These are phyloP conservation scores for Herpetomonas samuelpessoai DNA, from an alignment of 208 protist species.

Conservation along the genomic window DNA sequence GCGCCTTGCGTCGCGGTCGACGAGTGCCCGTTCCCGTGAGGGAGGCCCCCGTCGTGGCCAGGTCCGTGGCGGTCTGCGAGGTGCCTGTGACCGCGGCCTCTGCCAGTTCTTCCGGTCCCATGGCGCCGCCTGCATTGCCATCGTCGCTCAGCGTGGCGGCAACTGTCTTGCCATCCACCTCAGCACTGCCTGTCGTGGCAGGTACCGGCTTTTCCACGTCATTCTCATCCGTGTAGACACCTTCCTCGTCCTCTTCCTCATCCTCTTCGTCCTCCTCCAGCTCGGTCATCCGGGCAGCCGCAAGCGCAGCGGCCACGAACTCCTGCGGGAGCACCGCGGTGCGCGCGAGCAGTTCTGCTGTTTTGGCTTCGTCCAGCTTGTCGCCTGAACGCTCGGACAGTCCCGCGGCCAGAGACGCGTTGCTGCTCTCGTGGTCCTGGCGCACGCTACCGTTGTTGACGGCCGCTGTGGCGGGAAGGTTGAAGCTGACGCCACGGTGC, in stretches of 20 bases:
- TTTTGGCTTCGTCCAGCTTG: constrained; percentile 3
- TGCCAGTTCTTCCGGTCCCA: too few relatives aligned
- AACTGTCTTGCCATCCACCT: neutral
- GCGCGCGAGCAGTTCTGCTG: constrained; percentile 27
- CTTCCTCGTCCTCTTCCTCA: neutral
- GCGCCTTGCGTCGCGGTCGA: neutral
- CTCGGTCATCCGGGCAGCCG: constrained; percentile 5
- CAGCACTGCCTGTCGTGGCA: neutral
- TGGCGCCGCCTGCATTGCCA: neutral
- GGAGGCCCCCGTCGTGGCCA: neutral
- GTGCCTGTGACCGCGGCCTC: neutral
- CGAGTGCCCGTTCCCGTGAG: neutral
- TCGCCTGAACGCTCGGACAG: neutral
- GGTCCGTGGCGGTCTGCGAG: neutral
- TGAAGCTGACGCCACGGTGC: neutral
- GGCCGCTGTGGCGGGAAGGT: neutral
- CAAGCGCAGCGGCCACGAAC: constrained; percentile 52
- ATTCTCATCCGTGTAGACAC: neutral
- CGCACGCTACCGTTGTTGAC: neutral
- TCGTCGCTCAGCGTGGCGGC: neutral
- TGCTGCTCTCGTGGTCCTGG: neutral
- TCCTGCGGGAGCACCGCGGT: constrained; percentile 41
- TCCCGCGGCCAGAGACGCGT: neutral
- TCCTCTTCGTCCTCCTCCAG: neutral
- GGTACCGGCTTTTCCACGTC: neutral